Base-by-base conservation (phyloP, 2,329 filamentous ascomycete species). In the Pseudogymnoascus sp. region DNA sequence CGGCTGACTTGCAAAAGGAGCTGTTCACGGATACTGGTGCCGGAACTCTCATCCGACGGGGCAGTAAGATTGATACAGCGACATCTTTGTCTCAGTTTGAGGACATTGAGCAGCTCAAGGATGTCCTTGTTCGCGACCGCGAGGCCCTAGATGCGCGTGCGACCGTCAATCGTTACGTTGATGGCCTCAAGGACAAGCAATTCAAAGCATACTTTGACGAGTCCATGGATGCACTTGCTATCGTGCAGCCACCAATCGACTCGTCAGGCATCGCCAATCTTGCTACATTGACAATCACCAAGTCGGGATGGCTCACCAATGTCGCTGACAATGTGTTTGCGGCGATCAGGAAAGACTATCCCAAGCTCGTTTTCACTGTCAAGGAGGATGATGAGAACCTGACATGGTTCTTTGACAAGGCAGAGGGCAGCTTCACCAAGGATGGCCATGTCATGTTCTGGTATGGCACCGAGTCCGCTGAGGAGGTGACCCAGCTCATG, bases 381-480 rank as follows among this genome's bases (percentile, higher is more conserved):
- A 93, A 90, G 79, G 89, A 93, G 72, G 89, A 96, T 69, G 93
- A 97, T 71, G 93, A 97, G 82, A 97, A 97, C 75, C 81, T 97
- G 70, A 93, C 91, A 10, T 97, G 93, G 95, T 97, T 97, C 81
- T 96, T 96, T 69, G 93, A 96, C 77, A 96, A 96, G 82, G 89
- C 93, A 8, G 92, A 97, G 70, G 93, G 95, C 63, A 96, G 91
- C 76, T 84, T 97, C 70, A 91, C 89, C 66, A 86, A 87, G 63
- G 86, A 91, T 69, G 91, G 91, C 64, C 91, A 93, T 72, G 91
- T 97, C 40, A 87, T 97, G 72, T 97, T 97, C 81, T 97, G 93
- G 90, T 96, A 96, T 75, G 73, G 73, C 56, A 86, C 95, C 64
- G 89, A 95, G 68, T 87, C 86, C 62, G 86, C 88, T 33, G 86